These are phyloP conservation scores for Penicillium silybi DNA, from an alignment of 495 filamentous ascomycete genomes.

Conservation along the genomic window DNA sequence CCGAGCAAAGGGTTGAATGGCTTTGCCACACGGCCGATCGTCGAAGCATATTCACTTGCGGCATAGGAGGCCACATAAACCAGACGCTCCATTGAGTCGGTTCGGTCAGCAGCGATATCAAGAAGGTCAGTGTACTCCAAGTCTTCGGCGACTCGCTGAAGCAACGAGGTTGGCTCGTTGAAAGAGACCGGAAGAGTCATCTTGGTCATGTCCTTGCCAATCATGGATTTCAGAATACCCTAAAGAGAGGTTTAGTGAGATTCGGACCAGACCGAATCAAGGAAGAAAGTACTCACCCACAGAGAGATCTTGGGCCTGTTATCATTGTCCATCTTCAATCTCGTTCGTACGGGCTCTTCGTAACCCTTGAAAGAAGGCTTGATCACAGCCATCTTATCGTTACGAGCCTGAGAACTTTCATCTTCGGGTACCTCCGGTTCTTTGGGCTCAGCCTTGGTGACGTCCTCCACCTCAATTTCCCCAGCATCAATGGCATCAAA, in stretches of 20 bases:
- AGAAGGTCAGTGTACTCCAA: slow-evolving; percentile 96
- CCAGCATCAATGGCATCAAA: slow-evolving; percentile 96
- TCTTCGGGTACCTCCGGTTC: slow-evolving; percentile 42
- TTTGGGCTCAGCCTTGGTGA: slow-evolving; percentile 45
- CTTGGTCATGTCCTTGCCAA: slow-evolving; percentile 99
- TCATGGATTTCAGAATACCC: slow-evolving; percentile 98
- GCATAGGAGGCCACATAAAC: slow-evolving; percentile 97
- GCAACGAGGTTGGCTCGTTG: slow-evolving; percentile 96
- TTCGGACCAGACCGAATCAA: not conserved
- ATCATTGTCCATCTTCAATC: slow-evolving; percentile 86
- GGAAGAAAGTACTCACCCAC: slow-evolving; percentile 64
- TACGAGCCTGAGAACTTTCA: slow-evolving; percentile 43
- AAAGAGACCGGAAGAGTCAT: slow-evolving; percentile 99
- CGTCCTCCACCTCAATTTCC: slow-evolving; percentile 71
- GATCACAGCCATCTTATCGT: slow-evolving; percentile 55
- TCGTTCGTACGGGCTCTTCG: slow-evolving; percentile 74
- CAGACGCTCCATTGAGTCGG: slow-evolving; percentile 85
- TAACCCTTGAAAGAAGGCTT: slow-evolving; percentile 80
- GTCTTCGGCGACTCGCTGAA: slow-evolving; percentile 93
- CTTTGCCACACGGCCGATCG: slow-evolving; percentile 93
- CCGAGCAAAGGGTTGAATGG: slow-evolving; percentile 96
- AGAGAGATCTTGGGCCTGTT: slow-evolving; percentile 90
- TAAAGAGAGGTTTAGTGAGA: slow-evolving; percentile 34
- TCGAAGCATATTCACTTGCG: slow-evolving; percentile 93
- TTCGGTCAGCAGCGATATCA: slow-evolving; percentile 80